Percentiles rank a stretch among this genome's conserved stretches.
Evolutionary conservation across 2,329 filamentous ascomycete species (phyloP).

Genomic region (Colletotrichum eleusines): DNA sequence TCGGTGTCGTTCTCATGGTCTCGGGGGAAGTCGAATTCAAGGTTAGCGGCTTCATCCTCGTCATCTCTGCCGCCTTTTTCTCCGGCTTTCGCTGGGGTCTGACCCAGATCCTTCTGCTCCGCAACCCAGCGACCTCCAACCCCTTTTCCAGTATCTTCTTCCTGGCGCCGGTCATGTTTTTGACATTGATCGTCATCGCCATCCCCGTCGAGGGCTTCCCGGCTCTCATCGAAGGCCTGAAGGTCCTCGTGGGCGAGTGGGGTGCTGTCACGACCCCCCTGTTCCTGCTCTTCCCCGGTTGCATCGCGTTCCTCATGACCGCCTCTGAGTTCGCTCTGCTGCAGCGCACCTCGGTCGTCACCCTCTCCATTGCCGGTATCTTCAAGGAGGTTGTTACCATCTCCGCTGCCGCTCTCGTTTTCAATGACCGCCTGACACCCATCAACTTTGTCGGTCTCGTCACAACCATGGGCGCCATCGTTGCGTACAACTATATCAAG

Average conservation of each 20-base stretch:
- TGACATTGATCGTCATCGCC: constrained; percentile 82
- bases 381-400: constrained; percentile 99
- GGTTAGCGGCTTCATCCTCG: constrained; percentile 85
- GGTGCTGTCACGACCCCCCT: constrained; percentile 75
- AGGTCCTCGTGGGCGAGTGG: constrained; percentile 72
- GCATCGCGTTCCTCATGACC: constrained; percentile 96
- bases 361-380: constrained; percentile 94
- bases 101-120: constrained; percentile 94
- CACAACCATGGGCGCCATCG: constrained; percentile 90
- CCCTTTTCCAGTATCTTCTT: constrained; percentile 98
- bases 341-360: constrained; percentile 95
- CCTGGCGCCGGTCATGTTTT: constrained; percentile 97
- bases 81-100: constrained; percentile 98
- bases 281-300: constrained; percentile 89
- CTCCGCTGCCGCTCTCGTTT: constrained; percentile 85
- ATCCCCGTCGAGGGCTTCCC: constrained; percentile 86
- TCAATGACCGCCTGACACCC: constrained; percentile 86
- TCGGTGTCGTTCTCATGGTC: constrained; percentile 98
- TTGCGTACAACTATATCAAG: constrained; percentile 94
- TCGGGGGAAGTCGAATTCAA: constrained; percentile 94
- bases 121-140: constrained; percentile 94
- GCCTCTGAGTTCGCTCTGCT: constrained; percentile 94
- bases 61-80: constrained; percentile 94
- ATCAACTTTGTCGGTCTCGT: constrained; percentile 89
- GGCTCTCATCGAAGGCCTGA: constrained; percentile 75